These are phyloP conservation scores for Collybia sp. DNA, from an alignment of 768 basidiomycete genomes.

Conservation along the genomic window DNA sequence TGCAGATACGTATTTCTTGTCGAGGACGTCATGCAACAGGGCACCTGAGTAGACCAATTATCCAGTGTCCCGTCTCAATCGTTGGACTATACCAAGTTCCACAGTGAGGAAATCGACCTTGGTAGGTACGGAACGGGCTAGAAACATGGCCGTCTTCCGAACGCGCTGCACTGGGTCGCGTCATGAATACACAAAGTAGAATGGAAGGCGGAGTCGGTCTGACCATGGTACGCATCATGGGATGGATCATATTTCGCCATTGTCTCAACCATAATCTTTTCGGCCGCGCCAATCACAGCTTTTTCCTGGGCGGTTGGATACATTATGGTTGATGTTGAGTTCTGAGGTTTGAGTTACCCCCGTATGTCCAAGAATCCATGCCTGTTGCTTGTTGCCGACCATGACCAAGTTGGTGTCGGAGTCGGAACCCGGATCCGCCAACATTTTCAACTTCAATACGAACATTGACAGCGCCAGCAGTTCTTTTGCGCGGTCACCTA, in stretches of 20 bases:
- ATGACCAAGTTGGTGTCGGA: slow-evolving; percentile 2
- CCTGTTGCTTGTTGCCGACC: background rate
- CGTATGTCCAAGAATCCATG: no score
- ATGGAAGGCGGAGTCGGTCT: slow-evolving; percentile 13
- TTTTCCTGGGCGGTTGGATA: slow-evolving; percentile 54
- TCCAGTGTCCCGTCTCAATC: background rate
- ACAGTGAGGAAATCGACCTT: slow-evolving; percentile 70
- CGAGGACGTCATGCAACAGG: slow-evolving; percentile 84
- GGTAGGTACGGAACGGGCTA: slow-evolving; percentile 48
- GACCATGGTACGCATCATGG: slow-evolving; percentile 78
- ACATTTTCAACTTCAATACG: no score
- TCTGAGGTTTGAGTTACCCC: no score
- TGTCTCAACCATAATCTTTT: slow-evolving; percentile 63
- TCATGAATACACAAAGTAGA: slow-evolving; percentile 4
- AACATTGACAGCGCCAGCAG: no score
- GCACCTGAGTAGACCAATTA: slow-evolving; percentile 43
- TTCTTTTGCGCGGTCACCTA: no score
- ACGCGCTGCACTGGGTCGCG: slow-evolving; percentile 68
- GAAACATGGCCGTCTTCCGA: slow-evolving; percentile 64
- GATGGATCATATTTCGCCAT: slow-evolving; percentile 81
- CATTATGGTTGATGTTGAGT: slow-evolving; percentile 18
- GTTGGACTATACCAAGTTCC: slow-evolving; percentile 45
- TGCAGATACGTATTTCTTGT: slow-evolving; percentile 76
- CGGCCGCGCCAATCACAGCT: slow-evolving; percentile 49
- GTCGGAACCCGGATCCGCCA: no score